Evolutionary conservation across 192 early-diverging fungal genomes (phyloP).

Genomic region (Physocladia obscura): DNA sequence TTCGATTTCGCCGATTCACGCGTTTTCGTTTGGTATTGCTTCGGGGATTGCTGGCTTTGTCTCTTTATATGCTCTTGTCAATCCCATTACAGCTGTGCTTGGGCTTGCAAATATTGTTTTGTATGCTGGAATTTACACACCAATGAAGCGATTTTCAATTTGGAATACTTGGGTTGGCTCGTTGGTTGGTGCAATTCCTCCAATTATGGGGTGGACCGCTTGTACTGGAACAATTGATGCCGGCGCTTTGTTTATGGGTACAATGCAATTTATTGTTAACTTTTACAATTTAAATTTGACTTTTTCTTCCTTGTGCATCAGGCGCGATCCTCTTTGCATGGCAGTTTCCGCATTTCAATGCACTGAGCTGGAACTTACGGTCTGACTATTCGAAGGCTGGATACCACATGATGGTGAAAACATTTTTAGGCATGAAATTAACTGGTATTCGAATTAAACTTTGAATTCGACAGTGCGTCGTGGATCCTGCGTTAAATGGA

Average conservation of each 20-base stretch:
- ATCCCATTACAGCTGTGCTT: slow-evolving; percentile 74
- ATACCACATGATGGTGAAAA: slow-evolving; percentile 83
- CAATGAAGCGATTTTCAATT: slow-evolving; percentile 88
- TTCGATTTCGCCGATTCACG: slow-evolving; percentile 68
- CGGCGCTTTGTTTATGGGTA: slow-evolving; percentile 78
- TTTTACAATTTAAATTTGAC: neutral
- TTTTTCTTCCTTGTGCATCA: neutral
- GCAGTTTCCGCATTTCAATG: slow-evolving; percentile 99
- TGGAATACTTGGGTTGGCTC: slow-evolving; percentile 96
- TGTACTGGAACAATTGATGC: slow-evolving; percentile 71
- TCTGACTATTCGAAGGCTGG: slow-evolving; percentile 96
- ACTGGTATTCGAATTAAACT: neutral
- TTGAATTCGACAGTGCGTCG: slow-evolving; percentile 51
- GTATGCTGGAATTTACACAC: slow-evolving; percentile 88
- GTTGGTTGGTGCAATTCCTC: slow-evolving; percentile 94
- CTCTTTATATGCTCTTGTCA: slow-evolving; percentile 74
- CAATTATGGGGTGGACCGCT: slow-evolving; percentile 97
- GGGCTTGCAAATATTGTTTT: slow-evolving; percentile 85
- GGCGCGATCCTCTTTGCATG: slow-evolving; percentile 80
- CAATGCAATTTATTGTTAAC: neutral
- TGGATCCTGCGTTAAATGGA: slow-evolving; percentile 83
- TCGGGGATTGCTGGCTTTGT: slow-evolving; percentile 68
- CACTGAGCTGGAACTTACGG: slow-evolving; percentile 84
- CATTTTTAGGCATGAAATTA: neutral
- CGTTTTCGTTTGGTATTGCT: slow-evolving; percentile 68